Evolutionary conservation across 148 eudicot species (phyloP).

Genomic region (Suaeda aralocaspica): DNA sequence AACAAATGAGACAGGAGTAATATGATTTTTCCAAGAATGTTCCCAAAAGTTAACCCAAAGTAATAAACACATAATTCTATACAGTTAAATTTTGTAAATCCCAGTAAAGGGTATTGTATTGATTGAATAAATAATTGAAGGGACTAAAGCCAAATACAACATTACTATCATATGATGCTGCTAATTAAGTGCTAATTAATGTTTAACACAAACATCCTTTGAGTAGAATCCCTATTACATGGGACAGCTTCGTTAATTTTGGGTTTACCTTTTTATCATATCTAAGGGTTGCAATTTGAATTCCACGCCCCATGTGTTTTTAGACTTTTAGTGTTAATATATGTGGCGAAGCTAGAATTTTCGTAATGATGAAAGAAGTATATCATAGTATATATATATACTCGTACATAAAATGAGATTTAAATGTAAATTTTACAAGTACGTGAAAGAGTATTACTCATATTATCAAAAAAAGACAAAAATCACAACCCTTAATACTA

Average conservation of each 20-base stretch:
- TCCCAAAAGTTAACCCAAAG: constrained; percentile 27
- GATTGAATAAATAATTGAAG: background rate
- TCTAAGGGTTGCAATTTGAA: constrained; percentile 9
- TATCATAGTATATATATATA: too few species aligned
- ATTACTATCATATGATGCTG: background rate
- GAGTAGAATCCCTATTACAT: constrained; percentile 21
- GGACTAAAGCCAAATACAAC: background rate
- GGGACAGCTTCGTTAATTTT: constrained; percentile 26
- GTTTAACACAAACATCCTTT: constrained; percentile 21
- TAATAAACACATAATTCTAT: constrained; percentile 10
- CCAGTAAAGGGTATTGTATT: constrained; percentile 19
- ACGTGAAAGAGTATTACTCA: too few species aligned
- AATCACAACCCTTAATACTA: too few species aligned
- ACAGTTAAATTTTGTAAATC: constrained; percentile 17
- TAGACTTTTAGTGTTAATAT: too few species aligned
- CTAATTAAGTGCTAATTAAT: background rate
- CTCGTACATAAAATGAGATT: too few species aligned
- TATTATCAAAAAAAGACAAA: too few species aligned
- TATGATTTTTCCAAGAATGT: constrained; percentile 33
- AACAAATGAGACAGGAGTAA: constrained; percentile 16
- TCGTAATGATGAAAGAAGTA: too few species aligned
- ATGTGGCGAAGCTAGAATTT: too few species aligned
- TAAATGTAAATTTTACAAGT: too few species aligned
- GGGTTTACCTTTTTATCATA: constrained; percentile 13
- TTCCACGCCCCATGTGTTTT: constrained; percentile 15